Base-by-base conservation (phyloP, 2,329 filamentous ascomycete species). In the Sphaerulina populicola region DNA sequence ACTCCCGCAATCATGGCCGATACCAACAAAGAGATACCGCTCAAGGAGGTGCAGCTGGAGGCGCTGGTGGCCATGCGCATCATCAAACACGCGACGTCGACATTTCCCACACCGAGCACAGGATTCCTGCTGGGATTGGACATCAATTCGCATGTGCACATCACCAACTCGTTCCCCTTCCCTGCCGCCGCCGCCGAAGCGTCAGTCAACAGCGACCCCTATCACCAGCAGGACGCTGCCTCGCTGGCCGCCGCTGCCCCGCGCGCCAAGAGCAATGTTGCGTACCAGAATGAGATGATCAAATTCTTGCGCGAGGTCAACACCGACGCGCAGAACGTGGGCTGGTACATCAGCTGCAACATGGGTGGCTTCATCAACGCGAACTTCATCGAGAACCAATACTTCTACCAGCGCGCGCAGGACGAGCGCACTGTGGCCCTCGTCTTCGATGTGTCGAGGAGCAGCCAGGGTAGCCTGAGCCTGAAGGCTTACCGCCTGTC, bases 281-380 rank as follows among this genome's bases (percentile, higher is more conserved):
- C 77, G 62, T 97, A 98, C 74, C 88, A 95, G 75, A 84, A 82
- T 60, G 93, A 98, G 72, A 97, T 97, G 91, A 91, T 98, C 72
- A 86, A 89, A 67, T 89, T 93, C 71, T 76, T 97, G 57, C 86
- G 91, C 70, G 93, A 97, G 73, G 93, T 98, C 66, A 98, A 97
- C 71, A 87, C 97, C 54, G 93, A 98, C 70, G 93, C 93, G 60
- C 95, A 97, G 77, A 94, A 88, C 66, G 88, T 94, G 54, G 93
- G 93, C 65, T 98, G 90, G 90, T 98, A 98, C 76, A 96, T 89
- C 53, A 96, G 89, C 75, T 88, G 90, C 58, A 95, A 89, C 71
- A 94, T 98, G 87, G 93, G 93, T 71, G 97, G 95, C 78, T 97
- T 97, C 64, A 79, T 97, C 77, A 96, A 90, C 77, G 72, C 86